Evolutionary conservation across 2,329 filamentous ascomycete species (phyloP), one percentile per base, ranked within the genome.

Genomic region (Pseudogymnoascus sp.): DNA sequence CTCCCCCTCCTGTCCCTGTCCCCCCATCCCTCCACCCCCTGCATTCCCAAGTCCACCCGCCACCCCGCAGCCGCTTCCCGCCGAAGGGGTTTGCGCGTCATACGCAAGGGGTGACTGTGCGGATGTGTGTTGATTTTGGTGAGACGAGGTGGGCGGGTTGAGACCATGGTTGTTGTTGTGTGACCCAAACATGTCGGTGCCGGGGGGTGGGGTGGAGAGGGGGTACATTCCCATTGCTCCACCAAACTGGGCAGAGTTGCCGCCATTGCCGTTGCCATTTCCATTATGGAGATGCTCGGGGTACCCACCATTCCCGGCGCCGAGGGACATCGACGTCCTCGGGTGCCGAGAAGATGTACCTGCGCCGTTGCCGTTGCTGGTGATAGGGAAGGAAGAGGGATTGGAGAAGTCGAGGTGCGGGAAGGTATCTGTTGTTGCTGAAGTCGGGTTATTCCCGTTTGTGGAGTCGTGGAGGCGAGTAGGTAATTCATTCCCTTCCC

Each of bases 21-120:
- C 0, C 74, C 78, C 1, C 80, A 81, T 1, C 77, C 80, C 59
- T 16, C 67, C 65, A 21, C 69, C 69, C 1, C 77, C 77, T 11
- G 73, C 75, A 12, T 83, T 77, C 81, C 82, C 85, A 2, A 79
- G 75, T 0, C 80, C 78, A 3, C 80, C 37, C 1, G 37, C 37
- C 3, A 40, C 37, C 1, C 37, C 37, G n/a, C 46, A 40, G 0
- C 37, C 37, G 3, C 37, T 40, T 1, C 37, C 37, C n/a, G 37
- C n/a, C 0, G 37, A 40, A 6, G 37, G 37, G 0, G 37, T 40
- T 6, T 40, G n/a, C 37, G 37, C 37, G n/a, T 40, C 28, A 31
- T 31, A 31, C 28, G 28, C 28, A 8, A 10, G 28, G 1, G 28
- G 28, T 1, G 1, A 2, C 28, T 31, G 28, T 8, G 28, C 28